These are phyloP conservation scores for Neopestalotiopsis rosae DNA, from an alignment of 2,329 filamentous ascomycete species.

Conservation along the genomic window DNA sequence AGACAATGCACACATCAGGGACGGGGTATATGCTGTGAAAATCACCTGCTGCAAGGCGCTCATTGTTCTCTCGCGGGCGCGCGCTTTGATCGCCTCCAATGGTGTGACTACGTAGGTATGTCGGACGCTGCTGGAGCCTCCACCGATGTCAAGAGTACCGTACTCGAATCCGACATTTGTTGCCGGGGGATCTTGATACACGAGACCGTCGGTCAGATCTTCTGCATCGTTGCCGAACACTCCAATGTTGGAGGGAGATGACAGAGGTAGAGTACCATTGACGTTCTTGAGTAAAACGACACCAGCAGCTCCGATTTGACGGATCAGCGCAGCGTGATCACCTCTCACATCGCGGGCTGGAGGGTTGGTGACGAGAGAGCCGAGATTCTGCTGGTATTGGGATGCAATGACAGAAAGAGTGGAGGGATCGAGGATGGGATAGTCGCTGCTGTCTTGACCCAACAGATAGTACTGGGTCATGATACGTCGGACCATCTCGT, in stretches of 20 bases:
- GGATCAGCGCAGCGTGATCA: slow-evolving; percentile 74
- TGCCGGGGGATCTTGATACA: not conserved
- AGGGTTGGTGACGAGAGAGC: not conserved
- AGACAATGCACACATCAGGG: slow-evolving; percentile 61
- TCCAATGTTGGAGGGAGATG: slow-evolving; percentile 41
- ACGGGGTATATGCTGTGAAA: slow-evolving; percentile 21
- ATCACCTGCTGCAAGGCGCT: not conserved
- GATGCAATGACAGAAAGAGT: not conserved
- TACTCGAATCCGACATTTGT: slow-evolving; percentile 42
- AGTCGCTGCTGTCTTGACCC: slow-evolving; percentile 51
- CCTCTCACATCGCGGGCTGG: slow-evolving; percentile 66
- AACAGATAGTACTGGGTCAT: slow-evolving; percentile 74
- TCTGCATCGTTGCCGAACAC: slow-evolving; percentile 55
- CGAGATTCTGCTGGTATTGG: not conserved
- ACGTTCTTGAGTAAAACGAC: slow-evolving; percentile 76
- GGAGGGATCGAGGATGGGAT: slow-evolving; percentile 63
- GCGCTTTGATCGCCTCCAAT: slow-evolving; percentile 55
- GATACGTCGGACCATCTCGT: slow-evolving; percentile 75
- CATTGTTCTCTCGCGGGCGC: slow-evolving; percentile 41
- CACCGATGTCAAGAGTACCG: slow-evolving; percentile 57
- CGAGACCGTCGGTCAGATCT: slow-evolving; percentile 58
- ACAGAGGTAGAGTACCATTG: slow-evolving; percentile 53
- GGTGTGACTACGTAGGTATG: slow-evolving; percentile 60
- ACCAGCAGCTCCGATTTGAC: slow-evolving; percentile 77
- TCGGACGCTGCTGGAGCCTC: slow-evolving; percentile 57